Evolutionary conservation across 2,329 filamentous ascomycete species (phyloP), one percentile per base, ranked within the genome.

Genomic region (Xylaria sp.): DNA sequence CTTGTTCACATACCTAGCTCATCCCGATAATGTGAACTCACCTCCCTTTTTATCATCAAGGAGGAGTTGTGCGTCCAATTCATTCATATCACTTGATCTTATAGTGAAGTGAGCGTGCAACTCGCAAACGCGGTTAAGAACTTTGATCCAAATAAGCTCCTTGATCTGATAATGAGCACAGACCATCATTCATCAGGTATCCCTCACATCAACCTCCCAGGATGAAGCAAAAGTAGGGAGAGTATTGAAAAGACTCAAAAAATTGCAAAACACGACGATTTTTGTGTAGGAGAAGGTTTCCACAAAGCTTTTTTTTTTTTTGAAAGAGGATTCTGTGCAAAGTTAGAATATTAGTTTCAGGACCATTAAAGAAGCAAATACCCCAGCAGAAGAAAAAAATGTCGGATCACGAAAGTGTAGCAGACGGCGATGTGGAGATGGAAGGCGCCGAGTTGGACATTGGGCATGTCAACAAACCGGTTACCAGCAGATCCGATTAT

Each of bases 381-480:
- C 47, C 21, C 47, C 21, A 5, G 21, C 18, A 44, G 68, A 12
- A 27, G 27, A 47, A 73, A 40, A 53, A 40, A 53, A 75, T 72
- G 72, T 58, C 71, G 44, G 71, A 72, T 58, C 65, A 65, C 63
- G 69, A 71, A 61, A 60, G 62, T 55, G 32, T 60, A 63, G 63
- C 53, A 23, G 69, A 72, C 53, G 70, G 42, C 21, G 76, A 78
- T 65, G 70, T 78, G 55, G 73, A 77, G 69, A 78, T 78, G 76
- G 74, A 60, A 51, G 76, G 73, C 23, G 72, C 71, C 51, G 70
- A 69, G 53, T 63, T 64, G 27, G 65, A 63, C 16, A 25, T 48
- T 50, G 64, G 62, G 44, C 42, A 63, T 35, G 50, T 67, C 69
- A 73, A 69, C 59, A 71, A 71, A 58, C 58, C 69, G 59, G 71